phyloP scores from a whole-genome alignment of 78 protist species.

The Dictyostelium firmibasis region DNA sequence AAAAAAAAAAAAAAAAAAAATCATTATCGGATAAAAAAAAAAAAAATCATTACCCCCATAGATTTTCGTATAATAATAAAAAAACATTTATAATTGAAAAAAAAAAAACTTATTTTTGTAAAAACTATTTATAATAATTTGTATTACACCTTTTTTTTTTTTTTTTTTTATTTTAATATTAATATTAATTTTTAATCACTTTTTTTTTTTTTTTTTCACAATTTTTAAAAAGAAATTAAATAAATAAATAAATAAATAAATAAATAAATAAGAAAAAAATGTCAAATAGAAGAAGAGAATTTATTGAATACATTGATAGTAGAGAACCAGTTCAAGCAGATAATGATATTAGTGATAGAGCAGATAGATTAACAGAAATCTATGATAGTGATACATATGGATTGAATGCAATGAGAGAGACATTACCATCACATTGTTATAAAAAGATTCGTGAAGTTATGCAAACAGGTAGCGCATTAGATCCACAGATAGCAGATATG shows the following conservation, averaged over 20 bases:
- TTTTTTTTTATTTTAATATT: background rate
- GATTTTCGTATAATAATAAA: background rate
- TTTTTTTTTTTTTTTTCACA: too few relatives aligned
- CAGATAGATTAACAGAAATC: conserved; percentile 26
- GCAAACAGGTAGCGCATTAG: conserved; percentile 59
- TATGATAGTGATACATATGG: conserved; percentile 77
- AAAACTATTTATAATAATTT: too few relatives aligned
- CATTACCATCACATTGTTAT: conserved; percentile 77
- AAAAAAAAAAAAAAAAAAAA: background rate
- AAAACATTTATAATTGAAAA: too few relatives aligned
- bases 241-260: too few relatives aligned
- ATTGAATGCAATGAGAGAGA: conserved; percentile 71
- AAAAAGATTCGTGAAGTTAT: conserved; percentile 68
- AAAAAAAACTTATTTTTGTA: too few relatives aligned
- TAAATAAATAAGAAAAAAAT: too few relatives aligned
- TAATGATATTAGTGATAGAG: background rate
- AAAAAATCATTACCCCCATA: background rate
- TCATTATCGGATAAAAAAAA: background rate
- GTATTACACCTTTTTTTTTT: background rate
- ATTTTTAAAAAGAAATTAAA: too few relatives aligned
- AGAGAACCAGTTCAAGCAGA: conserved; percentile 53
- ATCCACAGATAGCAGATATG: conserved; percentile 77
- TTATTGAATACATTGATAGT: conserved; percentile 40
- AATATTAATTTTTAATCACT: too few relatives aligned
- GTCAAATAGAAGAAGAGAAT: conserved; percentile 51